Percentiles rank a stretch among this genome's conserved stretches.
Evolutionary conservation across 352 stramenopile genomes (phyloP).

Genomic region (Blastocystis sp.): DNA sequence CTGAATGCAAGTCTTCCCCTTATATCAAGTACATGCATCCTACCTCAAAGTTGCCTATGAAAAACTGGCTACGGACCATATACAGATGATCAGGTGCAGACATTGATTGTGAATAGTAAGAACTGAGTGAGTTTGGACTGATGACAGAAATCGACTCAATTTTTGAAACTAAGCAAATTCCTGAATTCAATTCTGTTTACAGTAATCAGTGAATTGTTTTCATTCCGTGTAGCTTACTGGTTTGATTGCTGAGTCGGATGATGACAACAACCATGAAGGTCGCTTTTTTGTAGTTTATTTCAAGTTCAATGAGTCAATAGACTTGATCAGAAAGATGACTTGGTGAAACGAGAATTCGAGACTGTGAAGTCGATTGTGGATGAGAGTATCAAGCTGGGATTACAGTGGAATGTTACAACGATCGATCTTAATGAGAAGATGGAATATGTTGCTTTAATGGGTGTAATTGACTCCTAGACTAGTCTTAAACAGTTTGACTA

Average conservation of each 20-base stretch:
- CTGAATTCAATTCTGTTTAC: no score
- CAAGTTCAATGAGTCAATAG: neutral
- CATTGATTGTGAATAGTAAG: neutral
- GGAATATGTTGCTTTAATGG: neutral
- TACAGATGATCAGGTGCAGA: slow-evolving; percentile 64
- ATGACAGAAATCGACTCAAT: no score
- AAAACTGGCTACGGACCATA: slow-evolving; percentile 67
- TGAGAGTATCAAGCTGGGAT: neutral
- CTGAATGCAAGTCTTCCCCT: slow-evolving; percentile 44
- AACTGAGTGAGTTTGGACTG: neutral
- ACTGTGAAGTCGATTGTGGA: neutral
- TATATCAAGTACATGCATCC: neutral
- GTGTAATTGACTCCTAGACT: neutral
- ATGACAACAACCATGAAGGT: neutral
- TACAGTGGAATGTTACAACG: neutral
- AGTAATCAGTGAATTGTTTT: no score
- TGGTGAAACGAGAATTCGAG: neutral
- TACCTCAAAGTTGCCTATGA: slow-evolving; percentile 63
- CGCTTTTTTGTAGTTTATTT: neutral
- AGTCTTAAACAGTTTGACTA: neutral
- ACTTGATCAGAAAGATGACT: neutral
- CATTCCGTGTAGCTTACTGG: no score
- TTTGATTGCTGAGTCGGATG: no score
- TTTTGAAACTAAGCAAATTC: no score
- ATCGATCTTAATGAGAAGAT: slow-evolving; percentile 35